phyloP scores from a whole-genome alignment of 176 grass and related monocot species.

The Avena atlantica region DNA sequence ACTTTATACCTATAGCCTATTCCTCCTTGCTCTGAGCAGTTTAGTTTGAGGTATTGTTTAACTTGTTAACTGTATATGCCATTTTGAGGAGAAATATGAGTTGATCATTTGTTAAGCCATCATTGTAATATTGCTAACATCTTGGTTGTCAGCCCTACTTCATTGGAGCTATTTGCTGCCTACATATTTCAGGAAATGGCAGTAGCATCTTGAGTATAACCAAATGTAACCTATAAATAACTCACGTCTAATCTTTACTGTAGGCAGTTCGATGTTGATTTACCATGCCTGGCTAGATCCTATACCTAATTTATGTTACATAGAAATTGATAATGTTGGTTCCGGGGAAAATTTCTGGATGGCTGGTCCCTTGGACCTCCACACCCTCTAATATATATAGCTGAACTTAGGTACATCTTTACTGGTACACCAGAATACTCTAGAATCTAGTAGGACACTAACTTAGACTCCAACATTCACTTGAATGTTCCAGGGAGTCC shows the following conservation, averaged over 20 bases:
- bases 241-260: not conserved
- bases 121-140: not conserved
- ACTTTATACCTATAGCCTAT: not conserved
- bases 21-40: not conserved
- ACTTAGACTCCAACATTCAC: too few relatives aligned
- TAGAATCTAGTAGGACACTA: too few relatives aligned
- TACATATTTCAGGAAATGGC: not conserved
- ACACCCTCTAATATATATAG: too few relatives aligned
- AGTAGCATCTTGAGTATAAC: not conserved
- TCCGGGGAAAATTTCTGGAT: too few relatives aligned
- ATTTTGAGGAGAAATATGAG: not conserved
- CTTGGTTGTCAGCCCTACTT: not conserved
- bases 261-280: slow-evolving; percentile 9
- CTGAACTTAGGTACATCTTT: too few relatives aligned
- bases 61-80: not conserved
- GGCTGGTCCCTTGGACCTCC: too few relatives aligned
- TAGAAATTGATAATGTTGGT: not conserved
- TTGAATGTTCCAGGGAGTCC: too few relatives aligned
- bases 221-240: not conserved
- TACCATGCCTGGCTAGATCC: not conserved
- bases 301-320: slow-evolving; percentile 11
- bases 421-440: too few relatives aligned
- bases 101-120: not conserved
- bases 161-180: not conserved
- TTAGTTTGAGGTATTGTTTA: not conserved